Evolutionary conservation across 805 yeast genomes (phyloP).

Genomic region (Monosporozyma solicola): DNA sequence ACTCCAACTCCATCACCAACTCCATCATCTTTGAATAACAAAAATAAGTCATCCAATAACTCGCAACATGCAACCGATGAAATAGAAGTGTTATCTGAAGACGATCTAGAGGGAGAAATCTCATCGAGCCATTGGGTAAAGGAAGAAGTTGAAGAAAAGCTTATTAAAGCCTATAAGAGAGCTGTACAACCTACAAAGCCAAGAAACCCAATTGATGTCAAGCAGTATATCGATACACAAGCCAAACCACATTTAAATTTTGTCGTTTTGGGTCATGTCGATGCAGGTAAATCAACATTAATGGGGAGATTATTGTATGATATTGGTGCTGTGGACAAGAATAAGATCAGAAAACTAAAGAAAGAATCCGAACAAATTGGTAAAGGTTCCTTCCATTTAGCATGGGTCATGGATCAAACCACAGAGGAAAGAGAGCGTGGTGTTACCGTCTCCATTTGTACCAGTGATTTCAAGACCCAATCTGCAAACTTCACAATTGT

Average conservation of each 20-base stretch:
- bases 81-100: conserved; percentile 14
- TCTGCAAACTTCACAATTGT: conserved; percentile 91
- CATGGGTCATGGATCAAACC: conserved; percentile 99
- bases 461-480: conserved; percentile 91
- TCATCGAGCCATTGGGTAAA: conserved; percentile 7
- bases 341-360: conserved; percentile 93
- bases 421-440: conserved; percentile 98
- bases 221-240: conserved; percentile 65
- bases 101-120: conserved; percentile 9
- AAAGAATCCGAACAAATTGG: conserved; percentile 97
- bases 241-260: conserved; percentile 93
- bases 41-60: not conserved
- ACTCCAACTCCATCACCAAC: not conserved
- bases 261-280: conserved; percentile 98
- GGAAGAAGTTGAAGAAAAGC: conserved; percentile 11
- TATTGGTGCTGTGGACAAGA: conserved; percentile 93
- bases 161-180: conserved; percentile 14
- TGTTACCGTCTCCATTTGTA: conserved; percentile 97
- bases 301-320: conserved; percentile 91
- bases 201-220: conserved; percentile 44
- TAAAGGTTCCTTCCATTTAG: conserved; percentile 96
- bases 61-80: conserved; percentile 2
- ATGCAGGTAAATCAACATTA: conserved; percentile 98
- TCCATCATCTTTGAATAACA: not conserved
- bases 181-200: conserved; percentile 26